Percentiles rank a stretch among this genome's conserved stretches.
phyloP scores from a whole-genome alignment of 345 rosid genomes.

The Anastatica hierochuntica region DNA sequence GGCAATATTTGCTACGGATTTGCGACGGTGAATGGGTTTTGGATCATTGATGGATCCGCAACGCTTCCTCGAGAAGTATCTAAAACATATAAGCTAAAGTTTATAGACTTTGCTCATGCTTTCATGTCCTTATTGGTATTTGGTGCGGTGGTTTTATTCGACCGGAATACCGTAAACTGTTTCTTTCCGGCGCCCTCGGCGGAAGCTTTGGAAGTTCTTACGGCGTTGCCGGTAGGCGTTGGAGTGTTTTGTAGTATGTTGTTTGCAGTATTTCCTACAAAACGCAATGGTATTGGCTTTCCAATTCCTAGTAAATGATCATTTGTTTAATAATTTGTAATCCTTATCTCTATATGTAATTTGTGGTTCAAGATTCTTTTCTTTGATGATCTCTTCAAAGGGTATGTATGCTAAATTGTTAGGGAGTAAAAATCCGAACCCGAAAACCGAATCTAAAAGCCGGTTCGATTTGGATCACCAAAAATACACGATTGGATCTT shows the following conservation, averaged over 20 bases:
- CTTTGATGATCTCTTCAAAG: not conserved
- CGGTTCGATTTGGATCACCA: too few species aligned
- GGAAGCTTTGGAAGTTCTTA: conserved; percentile 56
- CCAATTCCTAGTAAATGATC: conserved; percentile 38
- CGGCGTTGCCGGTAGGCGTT: conserved; percentile 68
- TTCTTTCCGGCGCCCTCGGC: conserved; percentile 70
- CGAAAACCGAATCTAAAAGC: too few species aligned
- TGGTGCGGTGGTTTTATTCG: conserved; percentile 62
- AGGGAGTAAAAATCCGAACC: too few species aligned
- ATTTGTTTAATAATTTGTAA: not conserved
- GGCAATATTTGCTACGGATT: conserved; percentile 69
- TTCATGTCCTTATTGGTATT: conserved; percentile 73
- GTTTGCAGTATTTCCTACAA: conserved; percentile 71
- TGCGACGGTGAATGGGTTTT: conserved; percentile 55
- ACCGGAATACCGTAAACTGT: conserved; percentile 59
- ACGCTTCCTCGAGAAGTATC: conserved; percentile 47
- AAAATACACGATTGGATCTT: too few species aligned
- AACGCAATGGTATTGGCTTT: conserved; percentile 87
- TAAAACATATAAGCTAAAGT: conserved; percentile 37
- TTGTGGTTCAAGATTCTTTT: not conserved
- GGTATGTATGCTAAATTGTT: too few species aligned
- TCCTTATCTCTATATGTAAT: not conserved
- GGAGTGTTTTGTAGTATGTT: conserved; percentile 71
- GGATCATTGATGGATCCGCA: conserved; percentile 78
- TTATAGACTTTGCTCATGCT: conserved; percentile 72